These are phyloP conservation scores for Delitschia confertaspora DNA, from an alignment of 495 filamentous ascomycete genomes.

Conservation along the genomic window DNA sequence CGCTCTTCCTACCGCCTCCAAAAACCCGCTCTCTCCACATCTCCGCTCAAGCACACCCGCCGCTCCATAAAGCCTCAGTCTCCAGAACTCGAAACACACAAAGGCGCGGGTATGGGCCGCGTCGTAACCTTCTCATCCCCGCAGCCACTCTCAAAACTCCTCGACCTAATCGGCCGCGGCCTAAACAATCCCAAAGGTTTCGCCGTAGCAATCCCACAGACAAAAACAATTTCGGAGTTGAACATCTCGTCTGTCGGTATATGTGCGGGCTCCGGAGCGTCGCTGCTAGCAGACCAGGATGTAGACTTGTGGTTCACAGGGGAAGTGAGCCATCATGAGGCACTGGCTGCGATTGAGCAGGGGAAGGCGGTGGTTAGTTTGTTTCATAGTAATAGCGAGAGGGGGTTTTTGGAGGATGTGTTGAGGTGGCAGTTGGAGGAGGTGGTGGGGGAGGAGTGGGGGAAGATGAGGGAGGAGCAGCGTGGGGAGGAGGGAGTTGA, in stretches of 20 bases:
- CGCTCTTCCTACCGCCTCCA: constrained; percentile 6
- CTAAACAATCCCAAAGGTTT: constrained; percentile 59
- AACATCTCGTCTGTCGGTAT: constrained; percentile 55
- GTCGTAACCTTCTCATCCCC: constrained; percentile 53
- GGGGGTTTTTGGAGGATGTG: constrained; percentile 64
- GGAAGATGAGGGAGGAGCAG: constrained; percentile 37
- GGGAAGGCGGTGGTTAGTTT: constrained; percentile 75
- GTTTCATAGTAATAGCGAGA: constrained; percentile 87
- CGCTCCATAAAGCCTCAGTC: constrained; percentile 42
- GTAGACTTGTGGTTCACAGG: constrained; percentile 79
- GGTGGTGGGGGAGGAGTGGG: constrained; percentile 48
- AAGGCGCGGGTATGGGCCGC: constrained; percentile 68
- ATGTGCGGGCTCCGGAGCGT: constrained; percentile 77
- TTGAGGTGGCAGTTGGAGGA: constrained; percentile 57
- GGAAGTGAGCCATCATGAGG: constrained; percentile 87
- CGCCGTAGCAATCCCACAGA: constrained; percentile 60
- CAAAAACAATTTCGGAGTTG: constrained; percentile 42
- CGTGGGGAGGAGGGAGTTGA: constrained; percentile 34
- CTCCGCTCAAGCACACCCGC: constrained; percentile 40
- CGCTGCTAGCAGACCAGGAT: constrained; percentile 56
- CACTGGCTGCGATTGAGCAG: constrained; percentile 74
- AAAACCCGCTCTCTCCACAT: background rate
- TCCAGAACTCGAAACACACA: constrained; percentile 47
- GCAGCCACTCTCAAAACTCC: constrained; percentile 50
- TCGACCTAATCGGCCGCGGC: constrained; percentile 51